Percentiles rank a stretch among this genome's conserved stretches.
phyloP scores from a whole-genome alignment of 352 stramenopile species.

The Hyphochytrium catenoides region DNA sequence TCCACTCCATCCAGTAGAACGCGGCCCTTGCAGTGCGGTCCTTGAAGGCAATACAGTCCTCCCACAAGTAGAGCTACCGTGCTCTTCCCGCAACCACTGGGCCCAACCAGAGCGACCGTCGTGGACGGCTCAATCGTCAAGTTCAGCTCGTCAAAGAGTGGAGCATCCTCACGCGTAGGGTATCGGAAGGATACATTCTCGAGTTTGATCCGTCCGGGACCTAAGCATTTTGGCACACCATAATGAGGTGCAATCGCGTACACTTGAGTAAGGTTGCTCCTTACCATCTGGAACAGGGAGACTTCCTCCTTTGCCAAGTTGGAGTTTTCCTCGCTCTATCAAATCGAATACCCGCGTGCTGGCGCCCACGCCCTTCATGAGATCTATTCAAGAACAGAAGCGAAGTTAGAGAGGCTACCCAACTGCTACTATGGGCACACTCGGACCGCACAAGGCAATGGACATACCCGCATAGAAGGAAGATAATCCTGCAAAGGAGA shows the following conservation, averaged over 20 bases:
- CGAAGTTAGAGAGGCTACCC: background rate
- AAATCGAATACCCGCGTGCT: conserved; percentile 70
- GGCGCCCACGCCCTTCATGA: conserved; percentile 69
- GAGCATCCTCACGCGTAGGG: conserved; percentile 3
- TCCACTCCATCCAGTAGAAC: conserved; percentile 31
- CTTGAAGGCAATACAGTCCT: conserved; percentile 64
- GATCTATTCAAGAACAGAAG: conserved; percentile 8
- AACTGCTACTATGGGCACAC: too few species aligned
- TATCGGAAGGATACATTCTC: conserved; percentile 13
- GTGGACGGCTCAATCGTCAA: conserved; percentile 7
- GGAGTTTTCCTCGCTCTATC: conserved; percentile 47
- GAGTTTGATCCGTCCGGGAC: too few species aligned
- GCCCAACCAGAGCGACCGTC: conserved; percentile 11
- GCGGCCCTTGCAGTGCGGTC: conserved; percentile 17
- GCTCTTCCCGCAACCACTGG: conserved; percentile 34
- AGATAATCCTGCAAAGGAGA: conserved; percentile 60
- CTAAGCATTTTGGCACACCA: too few species aligned
- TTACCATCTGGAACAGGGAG: conserved; percentile 15
- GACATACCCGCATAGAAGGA: conserved; percentile 62
- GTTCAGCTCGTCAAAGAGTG: conserved; percentile 6
- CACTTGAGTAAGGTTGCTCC: too few species aligned
- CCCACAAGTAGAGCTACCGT: conserved; percentile 57
- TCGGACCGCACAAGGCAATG: background rate
- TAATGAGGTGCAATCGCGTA: too few species aligned
- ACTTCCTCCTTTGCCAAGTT: conserved; percentile 13